phyloP scores from a whole-genome alignment of 306 rosid species.

The Castanopsis chinensis region DNA sequence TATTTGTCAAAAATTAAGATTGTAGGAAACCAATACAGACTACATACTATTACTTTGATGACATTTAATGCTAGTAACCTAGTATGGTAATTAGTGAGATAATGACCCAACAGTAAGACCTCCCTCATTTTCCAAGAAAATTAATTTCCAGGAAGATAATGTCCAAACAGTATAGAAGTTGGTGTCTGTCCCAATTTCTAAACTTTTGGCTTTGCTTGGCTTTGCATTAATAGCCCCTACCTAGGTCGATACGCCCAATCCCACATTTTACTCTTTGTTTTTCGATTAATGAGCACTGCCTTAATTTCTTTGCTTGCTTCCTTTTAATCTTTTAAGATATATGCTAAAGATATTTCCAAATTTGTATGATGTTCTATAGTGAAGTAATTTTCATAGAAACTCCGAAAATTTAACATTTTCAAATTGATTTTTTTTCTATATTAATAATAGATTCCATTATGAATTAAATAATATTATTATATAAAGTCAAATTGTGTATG shows the following conservation, averaged over 20 bases:
- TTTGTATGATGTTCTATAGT: too few relatives aligned
- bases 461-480: too few relatives aligned
- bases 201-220: slow-evolving; percentile 15
- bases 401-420: too few relatives aligned
- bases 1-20: slow-evolving; percentile 38
- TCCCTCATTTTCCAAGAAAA: slow-evolving; percentile 47
- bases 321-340: too few relatives aligned
- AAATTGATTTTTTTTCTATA: too few relatives aligned
- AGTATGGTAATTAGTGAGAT: slow-evolving; percentile 44
- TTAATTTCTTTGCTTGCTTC: too few relatives aligned
- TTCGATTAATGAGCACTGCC: slow-evolving; percentile 18
- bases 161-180: slow-evolving; percentile 19
- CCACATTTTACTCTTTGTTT: slow-evolving; percentile 26
- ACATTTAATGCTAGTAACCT: slow-evolving; percentile 15
- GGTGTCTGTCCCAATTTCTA: slow-evolving; percentile 4
- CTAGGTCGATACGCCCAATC: slow-evolving; percentile 29
- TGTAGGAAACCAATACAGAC: slow-evolving; percentile 29
- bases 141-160: slow-evolving; percentile 22
- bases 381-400: too few relatives aligned
- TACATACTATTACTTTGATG: slow-evolving; percentile 34
- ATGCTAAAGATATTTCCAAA: too few relatives aligned
- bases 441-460: too few relatives aligned
- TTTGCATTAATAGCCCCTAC: slow-evolving; percentile 39
- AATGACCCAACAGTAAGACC: slow-evolving; percentile 41
- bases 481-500: too few relatives aligned